Conservation (phyloP, 192 early-diverging fungal species). For the Chytriomyces sp. region DNA sequence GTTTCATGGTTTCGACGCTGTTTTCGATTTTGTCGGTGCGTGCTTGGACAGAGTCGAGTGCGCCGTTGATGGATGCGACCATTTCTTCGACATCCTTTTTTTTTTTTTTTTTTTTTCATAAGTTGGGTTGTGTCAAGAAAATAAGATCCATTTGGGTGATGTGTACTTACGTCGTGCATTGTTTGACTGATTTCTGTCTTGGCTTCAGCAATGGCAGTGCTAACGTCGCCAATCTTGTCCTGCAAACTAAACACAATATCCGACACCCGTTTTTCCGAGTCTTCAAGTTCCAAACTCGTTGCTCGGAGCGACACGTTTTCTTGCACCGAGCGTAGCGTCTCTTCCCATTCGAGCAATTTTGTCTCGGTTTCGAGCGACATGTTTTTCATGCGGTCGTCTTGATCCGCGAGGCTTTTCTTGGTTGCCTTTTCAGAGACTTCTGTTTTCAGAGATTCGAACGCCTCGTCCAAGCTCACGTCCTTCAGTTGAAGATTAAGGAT, state of each 20-base stretch:
- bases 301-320: slow-evolving; percentile 12
- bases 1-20: slow-evolving; percentile 35
- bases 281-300: slow-evolving; percentile 40
- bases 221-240: slow-evolving; percentile 21
- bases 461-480: slow-evolving; percentile 16
- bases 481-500: slow-evolving; percentile 43
- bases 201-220: slow-evolving; percentile 27
- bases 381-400: slow-evolving; percentile 41
- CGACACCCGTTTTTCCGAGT: slow-evolving; percentile 23
- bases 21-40: slow-evolving; percentile 36
- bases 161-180: slow-evolving; percentile 29
- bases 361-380: slow-evolving; percentile 21
- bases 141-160: not conserved
- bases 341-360: slow-evolving; percentile 18
- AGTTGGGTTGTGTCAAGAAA: not conserved
- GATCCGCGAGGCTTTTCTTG: slow-evolving; percentile 21
- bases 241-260: slow-evolving; percentile 7
- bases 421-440: slow-evolving; percentile 29
- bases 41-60: slow-evolving; percentile 34
- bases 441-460: slow-evolving; percentile 15
- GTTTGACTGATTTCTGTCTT: slow-evolving; percentile 38
- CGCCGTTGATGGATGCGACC: slow-evolving; percentile 38
- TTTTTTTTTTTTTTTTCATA: too few relatives aligned
- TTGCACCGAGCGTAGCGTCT: slow-evolving; percentile 26
- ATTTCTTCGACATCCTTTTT: slow-evolving; percentile 41